phyloP scores from a whole-genome alignment of 108 stramenopile species.

The Skeletonema costatum region DNA sequence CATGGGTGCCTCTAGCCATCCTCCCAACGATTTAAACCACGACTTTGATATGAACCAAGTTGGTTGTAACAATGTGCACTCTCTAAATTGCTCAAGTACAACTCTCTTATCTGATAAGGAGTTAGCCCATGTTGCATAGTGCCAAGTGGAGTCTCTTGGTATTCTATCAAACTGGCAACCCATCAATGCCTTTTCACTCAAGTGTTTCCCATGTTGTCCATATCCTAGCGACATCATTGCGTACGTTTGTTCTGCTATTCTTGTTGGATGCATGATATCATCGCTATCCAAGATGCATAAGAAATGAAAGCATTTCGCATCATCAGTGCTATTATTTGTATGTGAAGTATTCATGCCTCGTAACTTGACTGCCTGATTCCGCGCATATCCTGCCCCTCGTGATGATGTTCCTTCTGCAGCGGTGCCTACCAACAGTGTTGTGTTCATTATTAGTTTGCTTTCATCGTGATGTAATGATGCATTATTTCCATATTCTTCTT shows the following conservation, averaged over 20 bases:
- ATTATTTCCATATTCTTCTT: slow-evolving; percentile 14
- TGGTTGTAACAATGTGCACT: slow-evolving; percentile 89
- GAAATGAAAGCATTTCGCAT: slow-evolving; percentile 38
- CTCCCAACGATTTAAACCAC: slow-evolving; percentile 68
- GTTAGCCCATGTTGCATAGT: slow-evolving; percentile 91
- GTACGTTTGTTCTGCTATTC: slow-evolving; percentile 71
- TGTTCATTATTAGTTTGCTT: slow-evolving; percentile 13
- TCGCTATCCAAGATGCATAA: slow-evolving; percentile 83
- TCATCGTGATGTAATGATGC: not conserved
- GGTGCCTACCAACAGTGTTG: slow-evolving; percentile 42
- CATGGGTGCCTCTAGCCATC: slow-evolving; percentile 76
- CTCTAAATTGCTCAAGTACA: slow-evolving; percentile 80
- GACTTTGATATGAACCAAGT: slow-evolving; percentile 77
- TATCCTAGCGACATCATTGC: slow-evolving; percentile 53
- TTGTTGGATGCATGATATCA: slow-evolving; percentile 76
- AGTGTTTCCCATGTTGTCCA: slow-evolving; percentile 8
- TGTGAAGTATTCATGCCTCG: slow-evolving; percentile 11
- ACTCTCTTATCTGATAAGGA: slow-evolving; percentile 71
- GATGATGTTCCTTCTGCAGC: slow-evolving; percentile 33
- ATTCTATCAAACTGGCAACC: slow-evolving; percentile 84
- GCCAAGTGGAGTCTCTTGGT: slow-evolving; percentile 86
- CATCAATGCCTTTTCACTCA: slow-evolving; percentile 56
- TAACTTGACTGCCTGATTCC: slow-evolving; percentile 76
- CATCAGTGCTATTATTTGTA: not conserved
- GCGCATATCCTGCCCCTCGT: slow-evolving; percentile 81